These are phyloP conservation scores for Tulasnella calospora DNA, from an alignment of 768 basidiomycete genomes.

Conservation along the genomic window DNA sequence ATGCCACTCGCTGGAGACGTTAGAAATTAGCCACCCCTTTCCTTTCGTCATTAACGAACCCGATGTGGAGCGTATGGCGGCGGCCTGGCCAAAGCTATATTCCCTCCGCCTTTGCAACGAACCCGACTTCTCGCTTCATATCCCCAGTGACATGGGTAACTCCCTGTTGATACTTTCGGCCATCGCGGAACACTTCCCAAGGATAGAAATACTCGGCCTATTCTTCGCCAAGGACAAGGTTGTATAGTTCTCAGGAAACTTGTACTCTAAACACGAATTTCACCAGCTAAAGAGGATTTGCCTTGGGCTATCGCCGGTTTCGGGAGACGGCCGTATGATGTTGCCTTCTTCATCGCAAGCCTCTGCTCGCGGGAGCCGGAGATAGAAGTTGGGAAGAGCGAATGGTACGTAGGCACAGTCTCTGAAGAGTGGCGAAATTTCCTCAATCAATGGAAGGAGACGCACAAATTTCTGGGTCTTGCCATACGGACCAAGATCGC, in stretches of 20 bases:
- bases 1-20: not conserved
- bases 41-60: not conserved
- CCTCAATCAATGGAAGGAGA: not conserved
- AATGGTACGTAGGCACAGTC: too few species aligned
- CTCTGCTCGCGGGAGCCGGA: not conserved
- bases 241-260: not conserved
- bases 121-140: not conserved
- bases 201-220: not conserved
- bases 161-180: not conserved
- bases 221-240: not conserved
- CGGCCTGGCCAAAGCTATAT: not conserved
- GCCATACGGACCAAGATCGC: not conserved
- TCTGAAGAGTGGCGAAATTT: too few species aligned
- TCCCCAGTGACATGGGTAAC: not conserved
- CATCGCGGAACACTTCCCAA: not conserved
- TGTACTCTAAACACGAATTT: not conserved
- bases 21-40: not conserved
- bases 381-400: not conserved
- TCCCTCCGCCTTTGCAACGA: not conserved
- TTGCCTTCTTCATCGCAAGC: not conserved
- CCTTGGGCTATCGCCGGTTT: not conserved
- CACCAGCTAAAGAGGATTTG: not conserved
- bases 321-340: not conserved
- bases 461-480: not conserved
- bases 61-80: not conserved